Conservation (phyloP, 805 yeast species). For the Candida nitratophila region DNA sequence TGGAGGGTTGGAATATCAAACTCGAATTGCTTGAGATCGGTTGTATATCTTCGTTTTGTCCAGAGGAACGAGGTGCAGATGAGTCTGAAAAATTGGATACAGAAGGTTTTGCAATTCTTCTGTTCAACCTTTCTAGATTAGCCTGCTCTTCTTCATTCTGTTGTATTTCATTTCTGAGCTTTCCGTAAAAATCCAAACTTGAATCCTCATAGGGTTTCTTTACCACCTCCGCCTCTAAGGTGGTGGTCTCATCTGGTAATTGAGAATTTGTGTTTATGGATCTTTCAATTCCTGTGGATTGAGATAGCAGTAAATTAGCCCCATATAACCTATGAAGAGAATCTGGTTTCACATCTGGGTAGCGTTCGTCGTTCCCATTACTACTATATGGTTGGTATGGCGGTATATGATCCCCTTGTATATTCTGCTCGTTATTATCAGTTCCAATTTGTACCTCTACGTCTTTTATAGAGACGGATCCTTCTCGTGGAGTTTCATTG, state of each 20-base stretch:
- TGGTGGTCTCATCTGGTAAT: not conserved
- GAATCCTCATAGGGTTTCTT: not conserved
- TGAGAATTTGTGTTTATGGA: constrained; percentile 8
- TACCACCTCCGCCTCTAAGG: too few species aligned
- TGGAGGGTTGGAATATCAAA: constrained; percentile 12
- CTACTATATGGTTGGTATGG: not conserved
- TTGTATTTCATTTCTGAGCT: not conserved
- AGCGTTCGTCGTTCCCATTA: not conserved
- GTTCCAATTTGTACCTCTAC: too few species aligned
- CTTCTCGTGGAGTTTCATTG: not conserved
- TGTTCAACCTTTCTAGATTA: not conserved
- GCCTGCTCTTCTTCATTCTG: not conserved
- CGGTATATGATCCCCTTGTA: too few species aligned
- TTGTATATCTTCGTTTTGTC: not conserved
- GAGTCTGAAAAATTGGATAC: not conserved
- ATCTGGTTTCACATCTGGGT: not conserved
- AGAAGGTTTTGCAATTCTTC: not conserved
- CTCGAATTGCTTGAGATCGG: constrained; percentile 3
- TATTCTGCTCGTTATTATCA: too few species aligned
- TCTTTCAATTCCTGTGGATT: constrained; percentile 45
- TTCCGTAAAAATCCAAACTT: not conserved
- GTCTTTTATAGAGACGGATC: too few species aligned
- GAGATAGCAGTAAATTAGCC: constrained; percentile 30
- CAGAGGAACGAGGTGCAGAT: constrained; percentile 1
- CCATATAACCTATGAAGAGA: constrained; percentile 7